These are phyloP conservation scores for Akanthomyces muscarius DNA, from an alignment of 2,329 filamentous ascomycete genomes.

Conservation along the genomic window DNA sequence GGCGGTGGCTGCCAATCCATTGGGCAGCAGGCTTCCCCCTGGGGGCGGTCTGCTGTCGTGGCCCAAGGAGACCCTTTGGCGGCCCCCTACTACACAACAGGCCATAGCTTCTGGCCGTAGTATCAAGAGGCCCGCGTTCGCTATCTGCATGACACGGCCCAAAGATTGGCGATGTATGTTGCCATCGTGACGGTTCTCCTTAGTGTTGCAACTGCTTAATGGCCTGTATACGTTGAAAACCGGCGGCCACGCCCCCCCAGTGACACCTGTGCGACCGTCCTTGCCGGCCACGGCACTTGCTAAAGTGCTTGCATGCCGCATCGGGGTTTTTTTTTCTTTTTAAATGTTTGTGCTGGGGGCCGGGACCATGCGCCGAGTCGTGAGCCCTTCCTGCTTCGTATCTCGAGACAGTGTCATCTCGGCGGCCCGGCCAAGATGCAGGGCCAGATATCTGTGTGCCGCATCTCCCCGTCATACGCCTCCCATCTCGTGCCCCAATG, in stretches of 20 bases:
- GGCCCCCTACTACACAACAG: background rate
- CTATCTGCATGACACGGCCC: background rate
- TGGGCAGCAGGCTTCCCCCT: no score
- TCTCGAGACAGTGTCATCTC: conserved; percentile 7
- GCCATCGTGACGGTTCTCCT: background rate
- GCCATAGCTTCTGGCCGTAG: background rate
- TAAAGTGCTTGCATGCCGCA: conserved; percentile 3
- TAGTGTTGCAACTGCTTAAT: background rate
- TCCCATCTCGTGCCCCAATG: conserved; percentile 2
- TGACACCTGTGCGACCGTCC: background rate
- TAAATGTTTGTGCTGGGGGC: conserved; percentile 4
- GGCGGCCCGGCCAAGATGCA: background rate
- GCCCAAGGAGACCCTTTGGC: no score
- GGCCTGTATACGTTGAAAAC: background rate
- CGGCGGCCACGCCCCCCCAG: background rate
- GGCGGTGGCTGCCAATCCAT: no score
- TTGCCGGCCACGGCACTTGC: background rate
- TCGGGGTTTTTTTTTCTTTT: no score
- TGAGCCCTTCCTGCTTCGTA: background rate
- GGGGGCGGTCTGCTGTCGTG: no score
- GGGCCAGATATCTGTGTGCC: conserved; percentile 5
- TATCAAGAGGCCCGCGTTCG: background rate
- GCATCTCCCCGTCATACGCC: background rate
- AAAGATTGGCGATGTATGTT: background rate
- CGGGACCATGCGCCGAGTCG: background rate